Conservation (phyloP, 345 rosid genomes). For the Bruguiera sexangula region DNA sequence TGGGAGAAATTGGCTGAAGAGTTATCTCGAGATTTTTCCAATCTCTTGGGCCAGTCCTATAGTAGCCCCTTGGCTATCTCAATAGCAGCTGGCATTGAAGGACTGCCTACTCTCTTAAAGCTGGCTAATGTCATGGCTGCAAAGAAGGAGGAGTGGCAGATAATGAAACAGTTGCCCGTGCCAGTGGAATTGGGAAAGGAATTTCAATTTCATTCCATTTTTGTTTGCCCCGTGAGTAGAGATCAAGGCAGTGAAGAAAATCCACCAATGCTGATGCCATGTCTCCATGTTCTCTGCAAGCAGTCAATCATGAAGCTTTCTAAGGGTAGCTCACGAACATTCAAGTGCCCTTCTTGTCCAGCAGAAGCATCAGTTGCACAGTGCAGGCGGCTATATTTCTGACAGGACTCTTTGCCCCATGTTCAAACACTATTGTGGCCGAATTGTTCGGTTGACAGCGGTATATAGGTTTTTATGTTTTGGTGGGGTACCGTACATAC, state of each 20-base stretch:
- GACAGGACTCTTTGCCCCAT: neutral
- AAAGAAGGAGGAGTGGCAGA: constrained; percentile 64
- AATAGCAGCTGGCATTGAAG: constrained; percentile 64
- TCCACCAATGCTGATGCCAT: constrained; percentile 69
- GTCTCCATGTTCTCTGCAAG: constrained; percentile 71
- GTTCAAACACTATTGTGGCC: neutral
- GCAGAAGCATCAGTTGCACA: constrained; percentile 35
- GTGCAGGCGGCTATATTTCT: constrained; percentile 59
- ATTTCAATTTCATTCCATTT: constrained; percentile 68
- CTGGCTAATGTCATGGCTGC: constrained; percentile 61
- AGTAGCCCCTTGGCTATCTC: constrained; percentile 48
- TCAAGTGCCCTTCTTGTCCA: constrained; percentile 73
- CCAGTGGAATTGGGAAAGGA: constrained; percentile 59
- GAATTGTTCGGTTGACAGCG: neutral
- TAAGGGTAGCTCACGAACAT: constrained; percentile 40
- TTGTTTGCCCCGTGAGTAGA: constrained; percentile 70
- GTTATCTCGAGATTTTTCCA: constrained; percentile 47
- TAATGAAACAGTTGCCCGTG: constrained; percentile 58
- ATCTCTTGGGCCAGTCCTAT: constrained; percentile 45
- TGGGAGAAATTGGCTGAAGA: constrained; percentile 55
- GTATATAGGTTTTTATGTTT: constrained; percentile 1
- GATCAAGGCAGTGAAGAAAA: constrained; percentile 68
- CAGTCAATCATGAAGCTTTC: constrained; percentile 68
- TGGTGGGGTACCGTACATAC: constrained; percentile 25
- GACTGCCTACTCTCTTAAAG: constrained; percentile 65